Base-by-base conservation (phyloP, 2,329 filamentous ascomycete genomes). In the Albophoma yamanashiensis region DNA sequence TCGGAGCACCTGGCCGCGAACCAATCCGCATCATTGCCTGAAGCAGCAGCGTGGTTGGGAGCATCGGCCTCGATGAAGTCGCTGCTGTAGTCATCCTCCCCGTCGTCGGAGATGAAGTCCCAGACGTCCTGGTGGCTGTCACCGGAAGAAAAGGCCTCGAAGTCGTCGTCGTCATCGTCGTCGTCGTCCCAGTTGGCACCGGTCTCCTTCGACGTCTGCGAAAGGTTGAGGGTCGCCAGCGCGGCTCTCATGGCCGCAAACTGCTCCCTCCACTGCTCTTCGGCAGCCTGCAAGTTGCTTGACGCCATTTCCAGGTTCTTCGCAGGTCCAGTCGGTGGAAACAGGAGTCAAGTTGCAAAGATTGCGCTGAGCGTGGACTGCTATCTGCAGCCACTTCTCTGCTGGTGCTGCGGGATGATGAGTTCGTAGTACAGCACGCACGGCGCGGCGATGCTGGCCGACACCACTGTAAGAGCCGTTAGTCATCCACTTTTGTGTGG, bases 161-260 rank as follows among this genome's bases (percentile, higher is more conserved):
- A 78, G 40, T 90, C 87, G 27, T 31, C 27, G 27, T 5, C 27
- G 27, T 31, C n/a, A 4, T 34, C 34, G 9, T 36, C 34, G 11
- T 91, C 85, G 63, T 89, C 86, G 52, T 87, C 74, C 59, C 86
- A 81, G 15, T 81, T 76, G 22, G 77, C 76, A 45, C 75, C 69
- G 53, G 76, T 73, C 38, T 76, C 72, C 64, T 80, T 78, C 43
- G 74, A 58, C 36, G 68, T 63, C 15, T 68, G 63, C 3, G 79
- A 75, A n/a, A 84, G 72, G 59, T 83, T 79, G 58, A 97, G 78
- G 27, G 88, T 83, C 50, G 89, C 89, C 61, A 97, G 85, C 52
- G 92, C 91, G 62, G 88, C 83, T 69, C 88, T 88, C 94, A 99
- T 97, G 39, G 89, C 85, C 36, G 85, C 83, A 67, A 96, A 84